phyloP scores from a whole-genome alignment of 2,329 filamentous ascomycete genomes.

The Truncatella angustata region DNA sequence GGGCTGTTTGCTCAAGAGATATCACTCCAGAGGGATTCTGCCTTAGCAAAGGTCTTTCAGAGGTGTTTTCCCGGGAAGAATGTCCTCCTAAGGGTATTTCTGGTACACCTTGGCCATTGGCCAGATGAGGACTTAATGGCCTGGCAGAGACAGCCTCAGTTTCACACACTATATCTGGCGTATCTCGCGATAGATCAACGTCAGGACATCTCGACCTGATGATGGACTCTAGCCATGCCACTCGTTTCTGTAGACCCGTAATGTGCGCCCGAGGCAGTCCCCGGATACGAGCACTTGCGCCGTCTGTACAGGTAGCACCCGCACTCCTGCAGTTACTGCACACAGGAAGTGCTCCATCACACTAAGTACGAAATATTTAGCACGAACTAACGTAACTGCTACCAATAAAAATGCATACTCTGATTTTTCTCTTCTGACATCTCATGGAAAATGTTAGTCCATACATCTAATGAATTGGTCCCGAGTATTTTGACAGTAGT shows the following conservation, averaged over 20 bases:
- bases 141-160: conserved; percentile 15
- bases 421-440: too few relatives aligned
- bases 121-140: too few relatives aligned
- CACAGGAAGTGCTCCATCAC: conserved; percentile 39
- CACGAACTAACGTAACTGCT: not conserved
- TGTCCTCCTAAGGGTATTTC: too few relatives aligned
- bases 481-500: too few relatives aligned
- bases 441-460: too few relatives aligned
- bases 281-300: conserved; percentile 37
- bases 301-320: conserved; percentile 39
- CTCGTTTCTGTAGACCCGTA: conserved; percentile 20
- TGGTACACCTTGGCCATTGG: too few relatives aligned
- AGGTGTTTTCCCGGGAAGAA: too few relatives aligned
- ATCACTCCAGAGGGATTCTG: not conserved
- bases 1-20: too few relatives aligned
- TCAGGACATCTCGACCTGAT: conserved; percentile 39
- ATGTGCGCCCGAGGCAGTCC: conserved; percentile 38
- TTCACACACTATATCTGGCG: conserved; percentile 15
- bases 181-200: conserved; percentile 31
- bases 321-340: conserved; percentile 44
- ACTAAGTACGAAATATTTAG: conserved; percentile 29
- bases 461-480: too few relatives aligned
- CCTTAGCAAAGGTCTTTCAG: too few relatives aligned
- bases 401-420: conserved; percentile 26
- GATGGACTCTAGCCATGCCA: conserved; percentile 46